Evolutionary conservation across 805 yeast species (phyloP).

Genomic region (Cyberlindnera suaveolens): DNA sequence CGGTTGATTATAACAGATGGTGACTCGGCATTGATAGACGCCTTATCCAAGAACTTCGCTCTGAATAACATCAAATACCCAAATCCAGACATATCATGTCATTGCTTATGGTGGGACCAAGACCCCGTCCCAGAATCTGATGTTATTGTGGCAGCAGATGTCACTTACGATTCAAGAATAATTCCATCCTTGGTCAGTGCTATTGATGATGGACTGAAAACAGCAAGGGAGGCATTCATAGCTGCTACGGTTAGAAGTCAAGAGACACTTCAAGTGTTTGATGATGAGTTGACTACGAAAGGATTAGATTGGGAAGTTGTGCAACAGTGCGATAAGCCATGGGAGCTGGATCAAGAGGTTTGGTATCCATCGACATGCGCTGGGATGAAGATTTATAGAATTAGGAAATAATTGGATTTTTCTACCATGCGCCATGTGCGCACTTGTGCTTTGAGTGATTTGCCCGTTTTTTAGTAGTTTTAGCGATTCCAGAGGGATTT

Average conservation of each 20-base stretch:
- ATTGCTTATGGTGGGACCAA: constrained; percentile 55
- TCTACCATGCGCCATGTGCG: too few species aligned
- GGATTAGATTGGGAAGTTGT: constrained; percentile 18
- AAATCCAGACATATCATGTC: constrained; percentile 22
- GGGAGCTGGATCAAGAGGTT: constrained; percentile 22
- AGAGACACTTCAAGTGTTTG: constrained; percentile 41
- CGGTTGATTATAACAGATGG: constrained; percentile 60
- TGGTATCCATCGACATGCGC: constrained; percentile 18
- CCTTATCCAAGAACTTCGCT: constrained; percentile 36
- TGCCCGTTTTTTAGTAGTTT: too few species aligned
- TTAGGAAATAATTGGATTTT: background rate
- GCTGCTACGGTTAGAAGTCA: constrained; percentile 75
- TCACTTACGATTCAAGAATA: constrained; percentile 68
- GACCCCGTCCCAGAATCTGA: constrained; percentile 32
- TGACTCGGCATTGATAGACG: constrained; percentile 46
- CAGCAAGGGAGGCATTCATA: constrained; percentile 34
- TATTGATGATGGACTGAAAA: constrained; percentile 25
- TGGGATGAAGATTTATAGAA: constrained; percentile 12
- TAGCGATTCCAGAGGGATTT: too few species aligned
- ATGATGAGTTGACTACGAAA: constrained; percentile 23
- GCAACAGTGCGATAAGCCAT: constrained; percentile 8
- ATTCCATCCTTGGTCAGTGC: constrained; percentile 50
- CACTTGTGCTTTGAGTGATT: too few species aligned
- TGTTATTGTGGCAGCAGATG: constrained; percentile 75
- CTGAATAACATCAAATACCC: constrained; percentile 33